These are phyloP conservation scores for Beauveria medogensis DNA, from an alignment of 2,329 filamentous ascomycete species.

Conservation along the genomic window DNA sequence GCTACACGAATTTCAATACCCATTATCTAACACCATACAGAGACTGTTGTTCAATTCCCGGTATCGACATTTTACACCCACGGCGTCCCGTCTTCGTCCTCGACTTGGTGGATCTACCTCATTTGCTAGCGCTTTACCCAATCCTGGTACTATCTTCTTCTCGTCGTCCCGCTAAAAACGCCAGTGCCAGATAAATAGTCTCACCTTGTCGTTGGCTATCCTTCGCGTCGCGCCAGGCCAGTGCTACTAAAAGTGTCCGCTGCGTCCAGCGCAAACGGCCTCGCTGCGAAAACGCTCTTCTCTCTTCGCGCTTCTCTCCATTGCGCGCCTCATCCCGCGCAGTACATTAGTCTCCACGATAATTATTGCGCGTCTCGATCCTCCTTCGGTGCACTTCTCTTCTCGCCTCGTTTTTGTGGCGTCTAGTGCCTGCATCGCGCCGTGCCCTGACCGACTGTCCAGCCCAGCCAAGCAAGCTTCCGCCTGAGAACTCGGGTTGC, in stretches of 20 bases:
- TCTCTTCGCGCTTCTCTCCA: constrained; percentile 2
- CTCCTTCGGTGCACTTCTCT: neutral
- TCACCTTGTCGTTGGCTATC: neutral
- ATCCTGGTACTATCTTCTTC: neutral
- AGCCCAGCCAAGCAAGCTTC: neutral
- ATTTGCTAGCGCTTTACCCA: neutral
- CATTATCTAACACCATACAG: no score
- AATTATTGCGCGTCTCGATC: neutral
- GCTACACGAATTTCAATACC: neutral
- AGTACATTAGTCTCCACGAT: neutral
- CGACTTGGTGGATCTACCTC: neutral
- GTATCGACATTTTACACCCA: neutral
- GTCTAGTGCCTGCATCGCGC: neutral
- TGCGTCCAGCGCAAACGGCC: neutral
- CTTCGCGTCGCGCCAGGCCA: constrained; percentile 1
- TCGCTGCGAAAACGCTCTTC: constrained; percentile 1
- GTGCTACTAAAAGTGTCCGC: neutral
- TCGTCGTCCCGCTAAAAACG: neutral
- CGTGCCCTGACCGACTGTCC: neutral
- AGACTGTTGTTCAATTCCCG: neutral
- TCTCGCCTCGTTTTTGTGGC: neutral
- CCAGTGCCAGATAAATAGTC: neutral
- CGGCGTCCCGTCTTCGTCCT: neutral
- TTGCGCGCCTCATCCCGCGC: neutral
- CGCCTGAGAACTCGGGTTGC: neutral